phyloP scores from a whole-genome alignment of 768 basidiomycete genomes.

The Dacryopinax primogenitus region DNA sequence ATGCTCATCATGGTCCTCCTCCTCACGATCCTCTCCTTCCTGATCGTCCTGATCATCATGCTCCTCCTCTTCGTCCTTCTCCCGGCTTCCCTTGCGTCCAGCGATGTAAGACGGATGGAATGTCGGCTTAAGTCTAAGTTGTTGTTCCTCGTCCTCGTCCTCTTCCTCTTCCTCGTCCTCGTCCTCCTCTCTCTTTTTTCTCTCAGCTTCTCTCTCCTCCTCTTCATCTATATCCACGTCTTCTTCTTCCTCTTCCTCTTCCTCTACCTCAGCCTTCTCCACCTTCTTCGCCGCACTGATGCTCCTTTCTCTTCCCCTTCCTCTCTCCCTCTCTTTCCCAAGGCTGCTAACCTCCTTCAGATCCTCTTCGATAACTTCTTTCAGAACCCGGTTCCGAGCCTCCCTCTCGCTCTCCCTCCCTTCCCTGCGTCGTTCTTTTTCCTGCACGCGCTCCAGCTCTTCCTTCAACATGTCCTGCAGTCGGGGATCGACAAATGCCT shows the following conservation, averaged over 20 bases:
- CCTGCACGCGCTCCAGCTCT: background rate
- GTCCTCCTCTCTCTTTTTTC: background rate
- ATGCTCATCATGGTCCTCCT: too few species aligned
- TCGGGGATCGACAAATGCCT: background rate
- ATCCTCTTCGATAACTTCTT: background rate
- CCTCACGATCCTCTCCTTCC: background rate
- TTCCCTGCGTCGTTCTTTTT: background rate
- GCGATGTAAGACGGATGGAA: background rate
- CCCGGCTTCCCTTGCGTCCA: background rate
- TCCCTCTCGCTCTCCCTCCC: background rate
- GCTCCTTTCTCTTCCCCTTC: too few species aligned
- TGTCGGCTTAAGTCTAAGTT: background rate
- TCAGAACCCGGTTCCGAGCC: background rate
- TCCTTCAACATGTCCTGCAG: background rate
- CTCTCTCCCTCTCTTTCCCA: background rate
- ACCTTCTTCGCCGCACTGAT: too few species aligned
- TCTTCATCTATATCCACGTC: background rate
- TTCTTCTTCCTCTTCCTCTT: background rate
- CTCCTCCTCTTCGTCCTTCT: background rate
- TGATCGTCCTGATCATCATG: background rate
- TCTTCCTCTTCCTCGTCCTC: background rate
- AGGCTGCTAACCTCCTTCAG: background rate
- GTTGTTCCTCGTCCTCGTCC: conserved; percentile 9
- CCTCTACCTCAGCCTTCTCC: background rate
- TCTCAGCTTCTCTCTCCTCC: background rate